Evolutionary conservation across 2,329 filamentous ascomycete species (phyloP).

Genomic region (Rosellinia necatrix): DNA sequence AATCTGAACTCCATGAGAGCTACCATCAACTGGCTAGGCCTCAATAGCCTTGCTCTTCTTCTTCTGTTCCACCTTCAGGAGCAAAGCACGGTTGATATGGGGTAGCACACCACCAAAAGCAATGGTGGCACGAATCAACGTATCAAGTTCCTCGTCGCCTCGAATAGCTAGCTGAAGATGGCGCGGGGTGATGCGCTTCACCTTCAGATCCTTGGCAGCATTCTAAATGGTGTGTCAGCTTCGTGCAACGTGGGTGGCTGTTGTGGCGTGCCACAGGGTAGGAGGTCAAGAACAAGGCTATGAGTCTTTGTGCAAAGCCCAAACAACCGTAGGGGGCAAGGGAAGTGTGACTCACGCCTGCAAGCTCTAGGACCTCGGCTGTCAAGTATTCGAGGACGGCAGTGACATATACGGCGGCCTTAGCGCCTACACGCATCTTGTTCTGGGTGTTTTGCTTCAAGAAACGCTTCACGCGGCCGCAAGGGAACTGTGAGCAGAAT

Average conservation of each 20-base stretch:
- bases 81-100: constrained; percentile 95
- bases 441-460: constrained; percentile 99
- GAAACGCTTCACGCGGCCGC: constrained; percentile 99
- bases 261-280: neutral
- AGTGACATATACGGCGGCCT: constrained; percentile 97
- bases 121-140: constrained; percentile 94
- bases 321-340: constrained; percentile 11
- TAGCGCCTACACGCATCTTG: constrained; percentile 99
- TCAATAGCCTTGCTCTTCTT: constrained; percentile 73
- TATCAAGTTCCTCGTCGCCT: constrained; percentile 97
- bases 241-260: neutral
- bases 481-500: constrained; percentile 75
- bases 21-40: too few species aligned
- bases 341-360: constrained; percentile 67
- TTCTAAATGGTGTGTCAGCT: constrained; percentile 59
- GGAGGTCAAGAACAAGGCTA: neutral
- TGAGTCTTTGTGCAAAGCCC: neutral
- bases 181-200: constrained; percentile 98
- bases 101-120: constrained; percentile 97
- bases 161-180: constrained; percentile 98
- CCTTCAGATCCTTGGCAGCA: constrained; percentile 98
- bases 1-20: too few species aligned
- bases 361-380: constrained; percentile 95
- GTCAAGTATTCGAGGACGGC: constrained; percentile 98
- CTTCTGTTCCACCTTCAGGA: constrained; percentile 97